These are phyloP conservation scores for Puccinia polysora DNA, from an alignment of 1,284 basidiomycete species.

Conservation along the genomic window DNA sequence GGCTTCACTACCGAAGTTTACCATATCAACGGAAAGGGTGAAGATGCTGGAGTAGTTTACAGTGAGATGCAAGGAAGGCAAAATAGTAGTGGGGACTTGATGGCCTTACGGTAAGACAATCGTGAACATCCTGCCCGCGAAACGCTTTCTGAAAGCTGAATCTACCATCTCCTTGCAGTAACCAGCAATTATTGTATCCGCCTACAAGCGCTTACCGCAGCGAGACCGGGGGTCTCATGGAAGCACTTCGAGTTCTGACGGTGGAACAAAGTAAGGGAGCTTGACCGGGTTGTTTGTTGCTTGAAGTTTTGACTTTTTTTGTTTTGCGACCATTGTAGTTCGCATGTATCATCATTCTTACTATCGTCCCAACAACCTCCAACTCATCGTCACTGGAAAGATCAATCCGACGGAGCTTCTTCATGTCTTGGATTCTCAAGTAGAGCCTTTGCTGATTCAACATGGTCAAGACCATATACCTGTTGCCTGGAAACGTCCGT, in stretches of 20 bases:
- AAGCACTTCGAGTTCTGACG: slow-evolving; percentile 75
- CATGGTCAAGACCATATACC: slow-evolving; percentile 69
- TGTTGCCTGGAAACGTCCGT: slow-evolving; percentile 84
- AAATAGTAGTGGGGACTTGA: slow-evolving; percentile 83
- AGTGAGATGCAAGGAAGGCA: slow-evolving; percentile 97
- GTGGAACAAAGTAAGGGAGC: slow-evolving; percentile 72
- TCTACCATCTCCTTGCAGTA: slow-evolving; percentile 55
- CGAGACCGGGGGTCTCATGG: slow-evolving; percentile 95
- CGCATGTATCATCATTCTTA: slow-evolving; percentile 82
- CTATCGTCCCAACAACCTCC: slow-evolving; percentile 91
- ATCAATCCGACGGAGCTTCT: slow-evolving; percentile 58
- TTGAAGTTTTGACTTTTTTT: neutral
- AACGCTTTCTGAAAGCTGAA: neutral
- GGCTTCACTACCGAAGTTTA: slow-evolving; percentile 76
- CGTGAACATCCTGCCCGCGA: neutral
- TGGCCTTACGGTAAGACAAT: slow-evolving; percentile 68
- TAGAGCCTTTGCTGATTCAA: slow-evolving; percentile 72
- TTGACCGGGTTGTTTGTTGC: neutral
- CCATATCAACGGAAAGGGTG: slow-evolving; percentile 82
- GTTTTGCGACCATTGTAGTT: slow-evolving; percentile 58
- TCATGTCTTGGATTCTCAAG: slow-evolving; percentile 68
- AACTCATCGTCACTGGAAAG: slow-evolving; percentile 74
- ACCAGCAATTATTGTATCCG: slow-evolving; percentile 75
- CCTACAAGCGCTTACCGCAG: slow-evolving; percentile 81
- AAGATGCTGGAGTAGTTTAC: slow-evolving; percentile 94